Conservation (phyloP, 306 rosid genomes). For the Inga leiocalycina region DNA sequence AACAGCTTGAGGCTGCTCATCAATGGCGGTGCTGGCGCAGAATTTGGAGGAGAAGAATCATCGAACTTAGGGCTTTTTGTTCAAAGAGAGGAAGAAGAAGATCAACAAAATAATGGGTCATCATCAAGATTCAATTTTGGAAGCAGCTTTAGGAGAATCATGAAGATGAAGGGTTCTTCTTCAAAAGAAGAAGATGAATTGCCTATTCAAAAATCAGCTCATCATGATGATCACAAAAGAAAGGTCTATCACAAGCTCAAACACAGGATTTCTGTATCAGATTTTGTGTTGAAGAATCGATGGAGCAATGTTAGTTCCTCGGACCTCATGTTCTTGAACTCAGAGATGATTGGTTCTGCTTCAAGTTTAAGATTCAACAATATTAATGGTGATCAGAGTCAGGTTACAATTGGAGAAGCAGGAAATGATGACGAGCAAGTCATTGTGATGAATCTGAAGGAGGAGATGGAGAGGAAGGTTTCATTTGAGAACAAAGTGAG, state of each 20-base stretch:
- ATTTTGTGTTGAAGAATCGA: conserved; percentile 72
- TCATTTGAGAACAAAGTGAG: conserved; percentile 61
- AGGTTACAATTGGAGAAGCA: background rate
- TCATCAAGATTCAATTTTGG: conserved; percentile 85
- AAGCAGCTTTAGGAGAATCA: conserved; percentile 76
- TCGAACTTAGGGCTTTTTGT: conserved; percentile 78
- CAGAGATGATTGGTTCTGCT: conserved; percentile 62
- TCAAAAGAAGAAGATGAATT: conserved; percentile 52
- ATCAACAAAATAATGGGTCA: conserved; percentile 39
- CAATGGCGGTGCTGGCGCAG: conserved; percentile 48
- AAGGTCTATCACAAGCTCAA: conserved; percentile 64
- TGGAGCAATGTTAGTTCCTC: conserved; percentile 94
- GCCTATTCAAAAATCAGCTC: conserved; percentile 42
- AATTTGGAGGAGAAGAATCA: conserved; percentile 47
- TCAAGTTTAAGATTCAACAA: conserved; percentile 71
- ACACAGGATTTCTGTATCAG: conserved; percentile 75
- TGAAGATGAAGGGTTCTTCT: conserved; percentile 35
- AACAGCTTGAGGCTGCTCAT: conserved; percentile 65
- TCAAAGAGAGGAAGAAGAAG: conserved; percentile 83
- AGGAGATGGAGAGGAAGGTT: conserved; percentile 74
- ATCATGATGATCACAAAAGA: conserved; percentile 30
- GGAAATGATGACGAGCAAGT: conserved; percentile 43
- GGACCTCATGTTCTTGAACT: conserved; percentile 80
- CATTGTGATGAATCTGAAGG: conserved; percentile 44
- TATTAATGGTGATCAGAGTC: conserved; percentile 13